Evolutionary conservation across 306 rosid genomes (phyloP).

Genomic region (Dicorynia guianensis): DNA sequence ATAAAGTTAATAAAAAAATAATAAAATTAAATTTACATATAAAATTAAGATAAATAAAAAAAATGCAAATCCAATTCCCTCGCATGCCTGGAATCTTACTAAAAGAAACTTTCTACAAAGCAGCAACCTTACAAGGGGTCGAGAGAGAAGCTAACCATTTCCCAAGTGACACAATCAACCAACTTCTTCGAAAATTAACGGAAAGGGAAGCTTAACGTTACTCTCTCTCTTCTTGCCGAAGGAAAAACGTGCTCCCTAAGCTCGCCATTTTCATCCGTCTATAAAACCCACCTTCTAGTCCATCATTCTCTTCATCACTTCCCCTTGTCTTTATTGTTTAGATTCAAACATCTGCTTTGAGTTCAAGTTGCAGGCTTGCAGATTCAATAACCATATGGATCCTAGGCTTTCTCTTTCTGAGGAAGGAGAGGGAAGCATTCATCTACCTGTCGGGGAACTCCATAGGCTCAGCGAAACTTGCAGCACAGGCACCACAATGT

Average conservation of each 20-base stretch:
- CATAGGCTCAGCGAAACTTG: conserved; percentile 51
- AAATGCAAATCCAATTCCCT: too few species aligned
- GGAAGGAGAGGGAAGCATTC: conserved; percentile 54
- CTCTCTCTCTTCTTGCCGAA: conserved; percentile 51
- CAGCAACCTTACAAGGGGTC: background rate
- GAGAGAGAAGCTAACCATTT: conserved; percentile 42
- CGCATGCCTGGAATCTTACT: too few species aligned
- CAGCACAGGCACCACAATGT: conserved; percentile 57
- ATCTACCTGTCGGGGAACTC: conserved; percentile 55
- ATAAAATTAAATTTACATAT: too few species aligned
- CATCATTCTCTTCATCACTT: background rate
- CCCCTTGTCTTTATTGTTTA: background rate
- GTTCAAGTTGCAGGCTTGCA: conserved; percentile 6
- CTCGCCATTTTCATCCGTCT: conserved; percentile 26
- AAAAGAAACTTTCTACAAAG: conserved; percentile 33
- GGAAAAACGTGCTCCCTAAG: conserved; percentile 65
- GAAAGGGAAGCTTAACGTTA: conserved; percentile 51
- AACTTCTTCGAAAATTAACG: conserved; percentile 40
- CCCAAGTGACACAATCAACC: conserved; percentile 37
- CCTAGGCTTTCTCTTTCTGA: conserved; percentile 44
- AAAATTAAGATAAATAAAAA: too few species aligned
- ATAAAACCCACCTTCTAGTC: conserved; percentile 3
- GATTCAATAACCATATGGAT: conserved; percentile 65
- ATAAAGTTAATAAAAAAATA: too few species aligned
- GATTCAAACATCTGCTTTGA: background rate